phyloP scores from a whole-genome alignment of 176 grass and related monocot species.

The Hsuehochloa calcarea region DNA sequence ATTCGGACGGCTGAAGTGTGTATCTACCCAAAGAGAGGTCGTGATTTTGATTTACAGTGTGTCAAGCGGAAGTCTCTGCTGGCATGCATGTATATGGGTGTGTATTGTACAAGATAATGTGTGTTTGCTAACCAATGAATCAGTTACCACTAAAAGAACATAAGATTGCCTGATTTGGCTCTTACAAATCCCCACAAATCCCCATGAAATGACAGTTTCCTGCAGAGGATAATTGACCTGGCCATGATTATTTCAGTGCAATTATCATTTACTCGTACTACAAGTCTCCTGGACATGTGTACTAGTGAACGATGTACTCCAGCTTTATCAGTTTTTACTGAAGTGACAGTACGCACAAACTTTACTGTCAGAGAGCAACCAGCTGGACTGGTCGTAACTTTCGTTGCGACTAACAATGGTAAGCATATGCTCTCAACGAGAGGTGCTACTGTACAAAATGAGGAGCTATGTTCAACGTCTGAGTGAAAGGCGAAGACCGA shows the following conservation, averaged over 20 bases:
- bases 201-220: neutral
- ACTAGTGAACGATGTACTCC: neutral
- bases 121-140: no score
- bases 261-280: neutral
- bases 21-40: no score
- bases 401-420: neutral
- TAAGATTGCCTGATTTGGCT: neutral
- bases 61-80: no score
- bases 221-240: neutral
- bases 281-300: neutral
- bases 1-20: no score
- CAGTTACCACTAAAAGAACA: neutral
- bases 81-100: no score
- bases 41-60: no score
- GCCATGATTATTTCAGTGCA: neutral
- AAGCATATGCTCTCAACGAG: no score
- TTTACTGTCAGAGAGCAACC: no score
- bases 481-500: no score
- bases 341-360: neutral
- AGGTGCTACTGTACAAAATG: no score
- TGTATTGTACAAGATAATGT: no score
- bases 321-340: neutral
- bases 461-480: no score
- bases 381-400: neutral
- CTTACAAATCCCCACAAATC: neutral